Evolutionary conservation across 2,329 filamentous ascomycete genomes (phyloP), one percentile per base, ranked within the genome.

Genomic region (Aspergillus chevalieri): DNA sequence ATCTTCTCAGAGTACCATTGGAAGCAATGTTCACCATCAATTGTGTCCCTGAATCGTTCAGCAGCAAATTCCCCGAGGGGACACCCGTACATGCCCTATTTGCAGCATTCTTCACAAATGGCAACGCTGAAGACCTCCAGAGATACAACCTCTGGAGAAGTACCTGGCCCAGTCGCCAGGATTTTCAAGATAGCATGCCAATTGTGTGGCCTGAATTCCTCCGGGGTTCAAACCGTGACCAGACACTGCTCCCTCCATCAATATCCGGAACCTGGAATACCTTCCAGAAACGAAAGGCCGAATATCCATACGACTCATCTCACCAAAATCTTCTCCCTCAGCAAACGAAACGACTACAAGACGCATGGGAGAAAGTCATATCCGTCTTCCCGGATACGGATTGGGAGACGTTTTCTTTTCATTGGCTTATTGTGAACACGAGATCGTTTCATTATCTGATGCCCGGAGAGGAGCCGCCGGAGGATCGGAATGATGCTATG

Each of bases 61-160:
- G 74, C 47, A 65, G 69, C 10, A 72, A 70, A 24, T 76, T 86
- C 9, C 75, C 78, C 0, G 71, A 74, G 15, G 74, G 76, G 14
- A 77, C 79, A 41, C 79, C 82, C 1, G 78, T 86, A 19, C 89
- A 94, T 59, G 85, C 83, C 24, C 78, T 89, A 36, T 75, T 93
- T 6, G 85, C 89, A n/a, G 78, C 83, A 2, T 81, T 83, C 51
- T 72, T 91, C 7, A 78, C 81, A 4, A 73, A 85, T 26, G 63
- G 65, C 8, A 61, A 69, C 19, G 54, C 63, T n/a, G 75, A 83
- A 49, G 65, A 67, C 1, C 64, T 73, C 6, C 58, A 70, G 15
- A 74, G 74, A 21, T 78, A 79, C 55, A 67, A 70, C 0, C 65
- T 73, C 15, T 92, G 87, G 86, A 75, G 78, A 60, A 78, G 78